Evolutionary conservation across 2,329 filamentous ascomycete species (phyloP), one percentile per base, ranked within the genome.

Genomic region (Colletotrichum lini): DNA sequence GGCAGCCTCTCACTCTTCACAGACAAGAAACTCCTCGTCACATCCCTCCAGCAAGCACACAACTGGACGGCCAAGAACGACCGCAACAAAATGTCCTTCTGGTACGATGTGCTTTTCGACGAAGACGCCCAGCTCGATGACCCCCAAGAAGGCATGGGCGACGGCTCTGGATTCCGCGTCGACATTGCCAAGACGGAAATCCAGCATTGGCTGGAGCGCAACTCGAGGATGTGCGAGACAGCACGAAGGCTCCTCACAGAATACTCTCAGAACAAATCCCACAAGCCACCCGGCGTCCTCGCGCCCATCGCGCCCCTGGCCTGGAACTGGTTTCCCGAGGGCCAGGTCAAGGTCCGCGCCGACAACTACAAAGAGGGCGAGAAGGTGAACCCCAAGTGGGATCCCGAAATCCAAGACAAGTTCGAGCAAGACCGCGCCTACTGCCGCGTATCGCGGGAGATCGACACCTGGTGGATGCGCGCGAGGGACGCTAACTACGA

Each of bases 31-130:
- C 81, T 92, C 1, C 82, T 92, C 2, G 90, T 92, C 2, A 92
- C 90, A 0, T 89, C 88, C 2, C 80, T 92, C 15, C 90, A 92
- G 75, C 90, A 92, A 77, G 88, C 89, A 2, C 90, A 92, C 74
- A 92, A 92, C 78, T 92, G 90, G 89, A 91, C 89, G 1, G 90
- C 90, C 67, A 91, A 91, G 72, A 90, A 92, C 75, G 90, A 92
- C 76, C 83, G 90, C 45, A 92, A 92, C 79, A 92, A 92, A 78
- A 92, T 92, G 89, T 85, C 88, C 0, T 92, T 92, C 72, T 92
- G 90, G 90, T 89, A 88, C 67, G 88, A 90, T 65, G 88, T 92
- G 38, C 80, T 92, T 9, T 91, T 91, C 65, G 90, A 92, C 65
- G 89, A 89, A 40, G 85, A 87, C 40, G 83, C 82, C 8, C 81